A percentile compares a stretch with the other conserved stretches of the same genome.
Conservation (phyloP, 1,284 basidiomycete genomes). For the Ustilago vetiveriae region DNA sequence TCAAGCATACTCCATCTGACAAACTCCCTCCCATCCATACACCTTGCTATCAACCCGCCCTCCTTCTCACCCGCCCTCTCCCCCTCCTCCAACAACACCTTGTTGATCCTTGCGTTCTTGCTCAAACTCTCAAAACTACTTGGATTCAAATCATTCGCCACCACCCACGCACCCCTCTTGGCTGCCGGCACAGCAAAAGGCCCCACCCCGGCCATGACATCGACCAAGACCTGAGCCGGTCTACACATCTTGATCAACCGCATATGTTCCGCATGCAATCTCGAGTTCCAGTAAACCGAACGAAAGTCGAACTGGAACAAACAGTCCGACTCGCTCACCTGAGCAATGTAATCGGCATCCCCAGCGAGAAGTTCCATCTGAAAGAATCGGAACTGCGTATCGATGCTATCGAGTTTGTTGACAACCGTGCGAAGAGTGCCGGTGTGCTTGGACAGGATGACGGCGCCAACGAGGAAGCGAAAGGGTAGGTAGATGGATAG, state of each 20-base stretch:
- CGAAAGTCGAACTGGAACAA: conserved; percentile 93
- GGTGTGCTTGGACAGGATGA: conserved; percentile 74
- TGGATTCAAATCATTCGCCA: conserved; percentile 96
- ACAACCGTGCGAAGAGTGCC: conserved; percentile 84
- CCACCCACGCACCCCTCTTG: conserved; percentile 78
- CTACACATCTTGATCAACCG: conserved; percentile 80
- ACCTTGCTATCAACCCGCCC: conserved; percentile 29
- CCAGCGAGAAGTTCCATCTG: conserved; percentile 97
- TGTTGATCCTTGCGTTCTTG: conserved; percentile 50
- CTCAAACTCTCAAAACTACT: conserved; percentile 80
- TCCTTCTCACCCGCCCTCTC: conserved; percentile 7
- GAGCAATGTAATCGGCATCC: conserved; percentile 81
- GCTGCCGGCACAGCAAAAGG: conserved; percentile 94
- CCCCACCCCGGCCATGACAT: conserved; percentile 97
- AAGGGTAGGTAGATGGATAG: conserved; percentile 89
- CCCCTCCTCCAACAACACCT: conserved; percentile 28
- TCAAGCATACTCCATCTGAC: conserved; percentile 35
- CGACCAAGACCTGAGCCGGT: conserved; percentile 76
- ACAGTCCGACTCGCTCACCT: conserved; percentile 73
- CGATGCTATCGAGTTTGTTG: conserved; percentile 91
- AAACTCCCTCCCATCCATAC: conserved; percentile 59
- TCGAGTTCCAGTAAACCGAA: conserved; percentile 97
- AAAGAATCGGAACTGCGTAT: conserved; percentile 89
- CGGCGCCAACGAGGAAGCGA: conserved; percentile 87
- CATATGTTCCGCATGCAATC: conserved; percentile 88